A percentile compares a stretch with the other conserved stretches of the same genome.
Conservation (phyloP, 208 protist genomes). For the Chromosphaera perkinsii region DNA sequence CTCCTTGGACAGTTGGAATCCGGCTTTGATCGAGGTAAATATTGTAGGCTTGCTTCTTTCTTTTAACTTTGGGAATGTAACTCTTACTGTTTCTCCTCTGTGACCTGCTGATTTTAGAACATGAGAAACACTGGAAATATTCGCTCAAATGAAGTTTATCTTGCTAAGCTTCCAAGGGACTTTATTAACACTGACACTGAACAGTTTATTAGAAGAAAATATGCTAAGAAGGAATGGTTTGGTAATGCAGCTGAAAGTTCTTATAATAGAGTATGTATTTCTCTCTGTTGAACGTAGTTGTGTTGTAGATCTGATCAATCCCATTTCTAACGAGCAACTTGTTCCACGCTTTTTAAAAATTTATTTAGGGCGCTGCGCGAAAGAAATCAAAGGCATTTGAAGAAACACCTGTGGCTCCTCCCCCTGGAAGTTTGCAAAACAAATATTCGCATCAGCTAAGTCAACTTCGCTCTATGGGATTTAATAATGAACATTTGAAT, state of each 20-base stretch:
- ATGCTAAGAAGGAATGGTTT: slow-evolving; percentile 2
- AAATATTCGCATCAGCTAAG: slow-evolving; percentile 1
- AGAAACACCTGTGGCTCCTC: too few species aligned
- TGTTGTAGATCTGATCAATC: background rate
- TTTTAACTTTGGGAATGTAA: too few species aligned
- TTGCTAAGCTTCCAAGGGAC: background rate
- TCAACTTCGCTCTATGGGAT: slow-evolving; percentile 1
- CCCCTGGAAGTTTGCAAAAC: too few species aligned
- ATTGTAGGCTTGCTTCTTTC: too few species aligned
- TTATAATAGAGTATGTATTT: background rate
- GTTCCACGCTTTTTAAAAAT: too few species aligned
- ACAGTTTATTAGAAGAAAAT: slow-evolving; percentile 10
- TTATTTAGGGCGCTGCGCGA: background rate
- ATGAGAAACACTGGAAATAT: background rate
- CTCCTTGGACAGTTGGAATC: slow-evolving; percentile 50
- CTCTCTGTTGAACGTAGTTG: background rate
- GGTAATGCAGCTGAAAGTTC: background rate
- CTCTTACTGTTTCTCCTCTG: too few species aligned
- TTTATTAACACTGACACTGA: background rate
- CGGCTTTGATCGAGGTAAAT: slow-evolving; percentile 10
- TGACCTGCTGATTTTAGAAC: background rate
- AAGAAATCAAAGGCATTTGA: too few species aligned
- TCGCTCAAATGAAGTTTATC: background rate
- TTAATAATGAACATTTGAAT: background rate
- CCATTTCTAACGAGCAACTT: background rate